Evolutionary conservation across 805 yeast genomes (phyloP), one percentile per base, ranked within the genome.

Genomic region (Sugiyamaella valdiviana): DNA sequence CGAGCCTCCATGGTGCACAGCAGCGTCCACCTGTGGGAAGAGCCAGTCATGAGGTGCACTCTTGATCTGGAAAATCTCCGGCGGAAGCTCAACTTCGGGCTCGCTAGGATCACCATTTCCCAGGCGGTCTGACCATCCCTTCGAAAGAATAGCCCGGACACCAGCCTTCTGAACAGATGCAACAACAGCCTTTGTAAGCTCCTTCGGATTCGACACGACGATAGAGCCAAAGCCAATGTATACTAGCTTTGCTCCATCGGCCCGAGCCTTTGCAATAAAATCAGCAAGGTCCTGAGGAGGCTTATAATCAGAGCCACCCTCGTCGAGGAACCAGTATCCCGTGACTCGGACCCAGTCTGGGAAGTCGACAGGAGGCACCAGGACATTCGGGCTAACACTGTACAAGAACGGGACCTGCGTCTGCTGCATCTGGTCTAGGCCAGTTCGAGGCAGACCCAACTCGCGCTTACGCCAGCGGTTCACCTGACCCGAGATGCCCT

Each of bases 221-320:
- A 91, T 91, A 0, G 96, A 88, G 0, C 98, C 98, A 69, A 91
- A 91, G 0, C 98, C 98, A 62, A 91, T 85, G 63, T 91, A 91
- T 0, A 89, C 95, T 23, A 91, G 57, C 60, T 85, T 85, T 63
- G 83, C 84, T 1, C 70, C 68, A 43, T 79, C 82, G 1, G 60
- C 58, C 42, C 73, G 69, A 0, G 97, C 96, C 43, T 68, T 63
- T 12, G 67, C 58, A 39, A 91, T 79, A 58, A 91, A 91, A 5
- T 70, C 69, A 0, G 66, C 52, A 37, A 91, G 65, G 10, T 68
- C 79, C 6, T 65, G 56, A 1, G 88, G 85, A 2, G 96, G 95
- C 1, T 66, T 61, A 61, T 78, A 86, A 5, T 67, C 64, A 2
- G 66, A 65, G 26, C 59, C 61, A 1, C 77, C 76, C 57, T 85